Base-by-base conservation (phyloP, 1,139 yeast species). In the Taphrina betulina region DNA sequence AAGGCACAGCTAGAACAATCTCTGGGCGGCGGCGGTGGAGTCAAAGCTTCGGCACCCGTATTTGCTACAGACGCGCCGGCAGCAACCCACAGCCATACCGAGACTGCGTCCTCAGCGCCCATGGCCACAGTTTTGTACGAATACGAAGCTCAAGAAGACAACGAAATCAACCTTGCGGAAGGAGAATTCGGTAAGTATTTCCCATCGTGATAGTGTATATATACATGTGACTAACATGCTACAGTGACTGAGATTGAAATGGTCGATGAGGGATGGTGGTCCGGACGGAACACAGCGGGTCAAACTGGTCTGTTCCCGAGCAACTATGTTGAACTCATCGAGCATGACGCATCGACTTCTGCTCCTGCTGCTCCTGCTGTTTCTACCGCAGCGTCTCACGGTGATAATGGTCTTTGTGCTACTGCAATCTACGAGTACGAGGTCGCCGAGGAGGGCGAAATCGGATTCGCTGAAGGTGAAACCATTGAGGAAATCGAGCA, bases 401-500 rank as follows among this genome's bases (percentile, higher is more conserved):
- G 77, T 55, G 35, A 26, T 20, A 35, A 40, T 14, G 54, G 54
- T 4, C 54, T 22, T 10, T 50, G 54, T 33, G 96, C 95, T 2
- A 72, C 79, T 58, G 95, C 96, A 1, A 86, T 83, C 64, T 88
- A 81, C 69, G 94, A 85, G 65, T 88, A 89, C 69, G 95, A 83
- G 55, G 95, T 94, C 20, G 83, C 83, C 34, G 96, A 90, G 69
- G 95, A 85, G 61, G 92, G 90, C 66, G 98, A 92, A 71, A 75
- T 92, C 59, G 78, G 82, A 1, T 87, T 87, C 69, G 78, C 74
- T 31, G 96, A 87, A 67, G 95, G 94, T 51, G 97, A 88, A 63
- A 65, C 76, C 60, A 88, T 92, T 63, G 73, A 81, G 19, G 86
- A 88, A 60, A 85, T 92, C 61, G 95, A 88, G 63, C 85, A 87